Percentiles rank a stretch among this genome's conserved stretches.
Conservation (phyloP, 331 rosid genomes). For the Spiraea crenata region DNA sequence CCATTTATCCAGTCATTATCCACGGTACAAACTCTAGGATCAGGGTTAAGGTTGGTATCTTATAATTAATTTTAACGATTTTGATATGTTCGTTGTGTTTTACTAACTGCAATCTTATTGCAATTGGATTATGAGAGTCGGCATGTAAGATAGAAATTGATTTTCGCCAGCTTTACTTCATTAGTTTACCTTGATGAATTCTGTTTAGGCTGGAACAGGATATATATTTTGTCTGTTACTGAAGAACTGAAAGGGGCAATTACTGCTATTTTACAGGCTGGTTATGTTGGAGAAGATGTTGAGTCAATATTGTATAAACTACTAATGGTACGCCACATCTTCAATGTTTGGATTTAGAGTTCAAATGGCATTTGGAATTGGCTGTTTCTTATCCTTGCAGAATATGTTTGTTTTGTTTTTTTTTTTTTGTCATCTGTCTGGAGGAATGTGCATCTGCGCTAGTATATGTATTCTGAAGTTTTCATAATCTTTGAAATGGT, state of each 20-base stretch:
- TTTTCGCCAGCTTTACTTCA: constrained; percentile 10
- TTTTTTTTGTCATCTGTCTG: neutral
- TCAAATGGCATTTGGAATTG: constrained; percentile 3
- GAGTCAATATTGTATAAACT: constrained; percentile 67
- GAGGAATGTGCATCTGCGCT: neutral
- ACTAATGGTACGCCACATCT: constrained; percentile 52
- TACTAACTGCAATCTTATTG: neutral
- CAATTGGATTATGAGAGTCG: constrained; percentile 17
- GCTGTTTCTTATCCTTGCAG: neutral
- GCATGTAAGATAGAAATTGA: neutral
- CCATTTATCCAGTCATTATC: constrained; percentile 20
- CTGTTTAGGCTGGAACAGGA: constrained; percentile 5
- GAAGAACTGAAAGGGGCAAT: constrained; percentile 23
- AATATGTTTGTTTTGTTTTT: neutral
- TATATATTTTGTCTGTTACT: constrained; percentile 15
- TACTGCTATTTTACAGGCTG: constrained; percentile 63
- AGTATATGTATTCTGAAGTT: constrained; percentile 4
- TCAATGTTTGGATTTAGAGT: neutral
- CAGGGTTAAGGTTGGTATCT: neutral
- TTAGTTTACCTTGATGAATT: constrained; percentile 8
- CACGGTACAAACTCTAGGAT: neutral
- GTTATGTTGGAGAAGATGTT: constrained; percentile 84
- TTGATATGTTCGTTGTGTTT: neutral
- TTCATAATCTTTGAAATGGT: constrained; percentile 21
- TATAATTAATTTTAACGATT: neutral